phyloP scores from a whole-genome alignment of 2,329 filamentous ascomycete species.

The Monosporascus sp. region DNA sequence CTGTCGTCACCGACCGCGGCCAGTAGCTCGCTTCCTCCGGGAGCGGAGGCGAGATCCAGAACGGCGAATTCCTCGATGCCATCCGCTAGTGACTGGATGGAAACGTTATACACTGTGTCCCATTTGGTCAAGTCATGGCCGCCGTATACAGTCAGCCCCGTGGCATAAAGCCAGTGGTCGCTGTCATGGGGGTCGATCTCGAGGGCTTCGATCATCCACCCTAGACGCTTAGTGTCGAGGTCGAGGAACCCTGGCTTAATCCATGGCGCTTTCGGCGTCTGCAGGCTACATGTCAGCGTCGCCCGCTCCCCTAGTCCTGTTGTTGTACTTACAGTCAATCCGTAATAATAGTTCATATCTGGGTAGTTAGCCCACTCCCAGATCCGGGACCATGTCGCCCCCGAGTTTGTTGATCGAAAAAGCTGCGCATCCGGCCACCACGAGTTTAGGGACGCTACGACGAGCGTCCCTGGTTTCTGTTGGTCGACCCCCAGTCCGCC shows the following conservation, averaged over 20 bases:
- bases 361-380: conserved; percentile 48
- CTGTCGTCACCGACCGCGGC: conserved; percentile 46
- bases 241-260: conserved; percentile 44
- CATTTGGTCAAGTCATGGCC: conserved; percentile 50
- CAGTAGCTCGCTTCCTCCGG: conserved; percentile 45
- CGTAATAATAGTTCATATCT: conserved; percentile 39
- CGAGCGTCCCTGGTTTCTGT: conserved; percentile 48
- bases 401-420: conserved; percentile 50
- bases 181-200: conserved; percentile 54
- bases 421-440: conserved; percentile 56
- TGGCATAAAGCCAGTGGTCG: conserved; percentile 57
- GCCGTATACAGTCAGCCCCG: conserved; percentile 49
- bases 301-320: neutral
- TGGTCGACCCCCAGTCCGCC: conserved; percentile 50
- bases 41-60: conserved; percentile 41
- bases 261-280: conserved; percentile 46
- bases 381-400: conserved; percentile 46
- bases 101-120: conserved; percentile 44
- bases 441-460: conserved; percentile 51
- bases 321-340: conserved; percentile 28
- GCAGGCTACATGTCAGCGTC: conserved; percentile 1
- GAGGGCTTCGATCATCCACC: conserved; percentile 57
- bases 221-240: conserved; percentile 43
- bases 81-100: conserved; percentile 44
- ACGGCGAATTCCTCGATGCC: conserved; percentile 51